These are phyloP conservation scores for Aspergillus conjunctus DNA, from an alignment of 495 filamentous ascomycete genomes.

Conservation along the genomic window DNA sequence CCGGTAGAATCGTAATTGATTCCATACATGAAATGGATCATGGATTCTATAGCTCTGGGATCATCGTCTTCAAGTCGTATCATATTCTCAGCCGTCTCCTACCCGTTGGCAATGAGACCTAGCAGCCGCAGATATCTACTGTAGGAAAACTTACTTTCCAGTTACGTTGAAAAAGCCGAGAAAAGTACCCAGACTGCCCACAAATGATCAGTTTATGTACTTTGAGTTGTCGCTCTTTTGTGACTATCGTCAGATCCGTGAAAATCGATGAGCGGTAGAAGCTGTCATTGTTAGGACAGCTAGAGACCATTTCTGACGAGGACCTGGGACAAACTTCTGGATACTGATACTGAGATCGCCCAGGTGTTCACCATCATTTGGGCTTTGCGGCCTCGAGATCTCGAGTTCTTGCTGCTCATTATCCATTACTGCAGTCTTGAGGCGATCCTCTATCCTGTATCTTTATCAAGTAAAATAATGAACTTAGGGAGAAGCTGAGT, in stretches of 20 bases:
- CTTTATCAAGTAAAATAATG: too few relatives aligned
- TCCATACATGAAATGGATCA: slow-evolving; percentile 40
- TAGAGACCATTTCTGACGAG: not conserved
- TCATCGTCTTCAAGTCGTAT: slow-evolving; percentile 32
- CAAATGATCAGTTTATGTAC: slow-evolving; percentile 44
- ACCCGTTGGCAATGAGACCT: slow-evolving; percentile 10
- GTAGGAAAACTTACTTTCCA: slow-evolving; percentile 33
- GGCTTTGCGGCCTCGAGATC: too few relatives aligned
- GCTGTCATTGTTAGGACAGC: slow-evolving; percentile 4
- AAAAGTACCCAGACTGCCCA: slow-evolving; percentile 42
- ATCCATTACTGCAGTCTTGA: too few relatives aligned
- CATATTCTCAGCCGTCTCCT: slow-evolving; percentile 25
- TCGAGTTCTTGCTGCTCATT: too few relatives aligned
- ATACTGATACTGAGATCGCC: not conserved
- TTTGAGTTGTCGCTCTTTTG: slow-evolving; percentile 33
- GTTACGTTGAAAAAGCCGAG: slow-evolving; percentile 29
- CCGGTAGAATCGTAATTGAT: slow-evolving; percentile 29
- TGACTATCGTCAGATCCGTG: slow-evolving; percentile 43
- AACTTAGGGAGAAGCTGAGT: too few relatives aligned
- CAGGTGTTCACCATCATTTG: not conserved
- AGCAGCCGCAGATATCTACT: not conserved
- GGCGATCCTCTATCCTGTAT: too few relatives aligned
- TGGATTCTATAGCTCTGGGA: slow-evolving; percentile 35
- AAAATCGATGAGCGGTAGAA: slow-evolving; percentile 26
- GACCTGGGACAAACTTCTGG: not conserved